Base-by-base conservation (phyloP, 1,284 basidiomycete species). In the Ceratorhiza oryzae-sativae region DNA sequence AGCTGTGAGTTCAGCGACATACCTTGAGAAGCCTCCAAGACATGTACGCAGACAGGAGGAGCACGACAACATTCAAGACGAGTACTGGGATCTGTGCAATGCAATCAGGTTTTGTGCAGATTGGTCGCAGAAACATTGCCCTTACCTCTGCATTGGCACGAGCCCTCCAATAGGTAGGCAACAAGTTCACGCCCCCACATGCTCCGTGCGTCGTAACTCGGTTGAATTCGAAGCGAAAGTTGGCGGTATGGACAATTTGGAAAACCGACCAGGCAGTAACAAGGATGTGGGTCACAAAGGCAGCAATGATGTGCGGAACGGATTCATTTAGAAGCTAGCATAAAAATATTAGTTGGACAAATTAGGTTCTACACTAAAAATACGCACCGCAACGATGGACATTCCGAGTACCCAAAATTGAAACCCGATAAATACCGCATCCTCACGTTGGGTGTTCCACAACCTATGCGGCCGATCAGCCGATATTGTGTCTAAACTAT, bases 401-500 rank as follows among this genome's bases (percentile, higher is more conserved):
- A 93, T 90, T 42, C 89, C 90, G 25, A 93, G 81, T 1, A 92
- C 86, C 91, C 91, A 93, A 71, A 91, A 81, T 75, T 92, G 90
- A 81, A 92, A 93, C 10, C 84, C 84, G 60, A 92, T 88, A 78
- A 92, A 92, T 15, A 88, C 84, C 73, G 91, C 80, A 76, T 93
- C 91, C 77, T 92, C 90, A 27, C 91, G 88, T 77, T 90, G 86
- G 23, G 90, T 91, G 77, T 91, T 86, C 70, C 82, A 81, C 63
- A 92, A 83, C 36, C 90, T 92, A 73, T 23, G 73, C 72, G 27
- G 27, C 23, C 10, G 9, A 59, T 39, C 13, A 23, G 20, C 15
- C 30, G 53, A 20, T 61, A 3, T 36, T 32, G 39, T 20, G 51
- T 25, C 1, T 12, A 20, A 27, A 13, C 4, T 34, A 55, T 18